Evolutionary conservation across 2,329 filamentous ascomycete species (phyloP), one percentile per base, ranked within the genome.

Genomic region (Cytospora piceicola): DNA sequence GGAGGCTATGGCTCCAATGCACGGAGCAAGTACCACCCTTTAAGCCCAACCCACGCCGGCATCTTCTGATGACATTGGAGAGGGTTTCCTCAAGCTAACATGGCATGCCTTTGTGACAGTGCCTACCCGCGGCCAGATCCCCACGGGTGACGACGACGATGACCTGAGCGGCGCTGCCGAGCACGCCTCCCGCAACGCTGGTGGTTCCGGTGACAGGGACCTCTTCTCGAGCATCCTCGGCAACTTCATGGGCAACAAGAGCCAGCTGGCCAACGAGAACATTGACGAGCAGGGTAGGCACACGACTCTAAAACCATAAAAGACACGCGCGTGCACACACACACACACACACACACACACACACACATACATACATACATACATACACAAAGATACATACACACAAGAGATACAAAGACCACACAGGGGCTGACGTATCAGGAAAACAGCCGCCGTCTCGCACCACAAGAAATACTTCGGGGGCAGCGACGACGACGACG

Each of bases 381-480:
- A n/a, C n/a, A 6, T n/a, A 34, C 20, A 39, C 32, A 15, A 30
- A 24, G 11, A 17, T 20, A 56, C 36, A 30, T n/a, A 22, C 39
- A 59, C 20, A 52, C 24, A 59, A 12, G 24, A 4, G 9, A 46
- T 5, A 58, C 2, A 56, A 32, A 34, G 12, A 8, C 9, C 29
- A 12, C 20, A 24, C 29, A 1, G 32, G 14, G 12, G 46, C 52
- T 27, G 39, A 53, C 39, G 17, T 17, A 1, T 5, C 27, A 12
- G 3, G n/a, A n/a, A 12, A 46, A 56, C 70, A 86, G 85, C 92
- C 67, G 90, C 90, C 22, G 85, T 94, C 27, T 82, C 85, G 71
- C 86, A 90, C 70, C 93, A 97, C 80, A 85, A 93, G 79, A 84
- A 90, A 66, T 86, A 90, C 73, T 96, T 93, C 74, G 85, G 34